phyloP scores from a whole-genome alignment of 495 filamentous ascomycete species.

The Penicillium antarcticum region DNA sequence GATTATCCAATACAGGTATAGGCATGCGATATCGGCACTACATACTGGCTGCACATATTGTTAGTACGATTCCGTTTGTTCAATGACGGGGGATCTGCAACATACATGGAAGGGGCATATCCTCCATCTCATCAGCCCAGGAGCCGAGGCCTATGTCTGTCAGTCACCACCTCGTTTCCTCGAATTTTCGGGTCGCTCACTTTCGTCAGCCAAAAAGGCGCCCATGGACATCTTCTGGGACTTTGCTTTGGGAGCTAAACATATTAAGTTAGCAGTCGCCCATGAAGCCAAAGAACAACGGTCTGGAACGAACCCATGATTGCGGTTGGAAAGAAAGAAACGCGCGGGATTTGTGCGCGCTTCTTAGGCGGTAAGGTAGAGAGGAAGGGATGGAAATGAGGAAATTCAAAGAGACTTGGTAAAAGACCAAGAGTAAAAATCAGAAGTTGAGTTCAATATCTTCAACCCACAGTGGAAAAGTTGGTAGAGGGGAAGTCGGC shows the following conservation, averaged over 20 bases:
- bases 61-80: conserved; percentile 14
- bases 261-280: conserved; percentile 15
- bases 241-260: conserved; percentile 66
- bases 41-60: conserved; percentile 38
- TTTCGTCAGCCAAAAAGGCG: conserved; percentile 82
- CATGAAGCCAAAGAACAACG: conserved; percentile 17
- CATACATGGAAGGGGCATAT: conserved; percentile 70
- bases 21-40: conserved; percentile 6
- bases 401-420: conserved; percentile 16
- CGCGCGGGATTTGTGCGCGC: conserved; percentile 48
- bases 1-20: not conserved
- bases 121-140: conserved; percentile 98
- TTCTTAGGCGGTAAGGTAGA: conserved; percentile 28
- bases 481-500: conserved; percentile 40
- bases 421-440: conserved; percentile 11
- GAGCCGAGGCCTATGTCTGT: conserved; percentile 75
- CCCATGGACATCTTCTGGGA: conserved; percentile 91
- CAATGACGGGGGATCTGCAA: conserved; percentile 14
- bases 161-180: conserved; percentile 19
- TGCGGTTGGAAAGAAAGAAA: conserved; percentile 55
- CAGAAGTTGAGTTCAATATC: conserved; percentile 10
- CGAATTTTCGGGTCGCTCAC: conserved; percentile 49
- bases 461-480: conserved; percentile 35
- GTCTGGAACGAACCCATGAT: conserved; percentile 75
- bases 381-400: conserved; percentile 14